These are phyloP conservation scores for Dacryopinax primogenitus DNA, from an alignment of 768 basidiomycete genomes.

Conservation along the genomic window DNA sequence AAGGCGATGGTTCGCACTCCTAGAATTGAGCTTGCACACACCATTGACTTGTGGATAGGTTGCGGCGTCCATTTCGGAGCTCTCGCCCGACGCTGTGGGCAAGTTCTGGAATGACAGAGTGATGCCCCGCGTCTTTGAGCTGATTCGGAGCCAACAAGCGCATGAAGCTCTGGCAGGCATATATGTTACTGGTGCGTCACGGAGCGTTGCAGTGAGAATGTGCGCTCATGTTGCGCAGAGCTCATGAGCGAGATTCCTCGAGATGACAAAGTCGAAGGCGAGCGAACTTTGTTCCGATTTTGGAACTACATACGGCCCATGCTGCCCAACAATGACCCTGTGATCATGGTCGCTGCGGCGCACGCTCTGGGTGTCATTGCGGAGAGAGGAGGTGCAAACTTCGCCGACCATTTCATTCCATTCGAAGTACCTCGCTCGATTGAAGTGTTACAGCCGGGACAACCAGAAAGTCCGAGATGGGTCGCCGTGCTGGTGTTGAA, in stretches of 20 bases:
- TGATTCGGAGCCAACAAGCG: conserved; percentile 67
- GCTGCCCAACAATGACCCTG: neutral
- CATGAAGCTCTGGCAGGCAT: conserved; percentile 77
- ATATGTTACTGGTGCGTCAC: conserved; percentile 62
- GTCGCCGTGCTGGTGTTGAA: conserved; percentile 89
- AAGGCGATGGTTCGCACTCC: neutral
- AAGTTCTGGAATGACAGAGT: conserved; percentile 81
- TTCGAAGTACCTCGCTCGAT: conserved; percentile 77
- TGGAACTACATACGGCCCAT: conserved; percentile 7
- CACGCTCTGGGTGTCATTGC: conserved; percentile 82
- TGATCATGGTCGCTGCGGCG: conserved; percentile 82
- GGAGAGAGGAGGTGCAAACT: conserved; percentile 64
- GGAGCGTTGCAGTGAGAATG: conserved; percentile 58
- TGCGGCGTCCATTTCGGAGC: conserved; percentile 56
- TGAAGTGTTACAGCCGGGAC: conserved; percentile 63
- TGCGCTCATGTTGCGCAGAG: conserved; percentile 21
- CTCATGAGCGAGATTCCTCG: conserved; percentile 8
- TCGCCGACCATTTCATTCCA: conserved; percentile 83
- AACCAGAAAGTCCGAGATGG: conserved; percentile 62
- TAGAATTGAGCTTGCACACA: neutral
- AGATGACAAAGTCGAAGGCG: conserved; percentile 6
- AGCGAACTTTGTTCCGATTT: neutral
- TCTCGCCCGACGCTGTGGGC: conserved; percentile 65
- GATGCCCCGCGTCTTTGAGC: conserved; percentile 62
- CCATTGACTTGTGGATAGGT: conserved; percentile 37